Base-by-base conservation (phyloP, 208 protist genomes). In the Trypanosomatidae sp. region DNA sequence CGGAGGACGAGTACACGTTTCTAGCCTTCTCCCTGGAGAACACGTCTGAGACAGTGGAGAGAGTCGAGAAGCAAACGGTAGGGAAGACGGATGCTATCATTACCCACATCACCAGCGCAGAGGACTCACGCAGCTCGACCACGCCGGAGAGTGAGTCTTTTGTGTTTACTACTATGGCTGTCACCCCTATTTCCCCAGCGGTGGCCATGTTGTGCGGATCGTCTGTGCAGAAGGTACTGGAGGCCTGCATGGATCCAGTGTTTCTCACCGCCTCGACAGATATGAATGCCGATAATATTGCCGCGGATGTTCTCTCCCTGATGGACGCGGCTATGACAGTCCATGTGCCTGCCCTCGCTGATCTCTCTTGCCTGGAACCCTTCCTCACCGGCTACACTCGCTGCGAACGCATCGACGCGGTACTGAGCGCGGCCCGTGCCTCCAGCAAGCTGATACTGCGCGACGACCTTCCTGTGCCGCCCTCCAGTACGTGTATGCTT, bases 381-480 rank as follows among this genome's bases (percentile, higher is more conserved):
- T 53, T 74, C 55, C 72, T 80, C 62, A 22, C 55, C 56, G 69
- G 33, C 25, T 15, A 4, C 39, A 74, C 75, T 33, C 56, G 75
- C 44, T 60, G 69, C 22, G 75, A 80, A 64, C 75, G 75, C 3
- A 59, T 80, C 25, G 64, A 75, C 36, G 52, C 69, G 2, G 69
- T 71, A 33, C 62, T 71, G 33, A 28, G 36, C 28, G 69, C 69
- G 5, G 55, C 53, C 7, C 69, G 75, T n/a, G 64, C 62, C 36
- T 80, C 69, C 12, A 65, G 52, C 44, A 80, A 71, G 65, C 41
- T 74, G 46, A 17, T 75, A 55, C 44, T 74, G 69, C 75, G 64
- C 49, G 69, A 74, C 53, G 75, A 75, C 64, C 68, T 74, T 12
- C 69, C 69, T 2, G 69, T 71, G 8, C 69, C 75, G 33, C 30